phyloP scores from a whole-genome alignment of 192 early-diverging fungal species.

The Backusella westeae region DNA sequence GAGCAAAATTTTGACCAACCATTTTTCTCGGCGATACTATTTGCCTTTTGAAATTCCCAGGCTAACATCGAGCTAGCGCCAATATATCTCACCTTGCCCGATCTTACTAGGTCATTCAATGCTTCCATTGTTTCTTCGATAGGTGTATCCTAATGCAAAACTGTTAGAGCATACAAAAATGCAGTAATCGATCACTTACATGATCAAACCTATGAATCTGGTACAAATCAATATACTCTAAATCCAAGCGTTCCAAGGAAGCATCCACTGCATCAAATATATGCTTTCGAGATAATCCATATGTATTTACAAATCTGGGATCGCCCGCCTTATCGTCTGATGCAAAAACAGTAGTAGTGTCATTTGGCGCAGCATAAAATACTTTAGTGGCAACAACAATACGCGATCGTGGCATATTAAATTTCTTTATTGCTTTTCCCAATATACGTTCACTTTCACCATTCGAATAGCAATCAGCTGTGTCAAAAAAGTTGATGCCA shows the following conservation, averaged over 20 bases:
- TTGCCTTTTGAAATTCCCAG: constrained; percentile 49
- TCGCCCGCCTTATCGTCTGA: neutral
- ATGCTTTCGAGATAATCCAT: constrained; percentile 30
- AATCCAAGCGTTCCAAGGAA: constrained; percentile 24
- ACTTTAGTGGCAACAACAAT: constrained; percentile 39
- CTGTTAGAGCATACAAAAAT: neutral
- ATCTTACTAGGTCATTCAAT: constrained; percentile 37
- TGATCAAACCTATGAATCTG: constrained; percentile 44
- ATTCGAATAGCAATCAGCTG: constrained; percentile 21
- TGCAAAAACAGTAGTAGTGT: neutral
- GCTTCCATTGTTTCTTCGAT: constrained; percentile 42
- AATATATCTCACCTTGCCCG: constrained; percentile 41
- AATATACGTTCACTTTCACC: constrained; percentile 33
- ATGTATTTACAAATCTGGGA: constrained; percentile 8
- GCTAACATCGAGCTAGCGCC: constrained; percentile 36
- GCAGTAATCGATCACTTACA: neutral
- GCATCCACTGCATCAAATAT: constrained; percentile 36
- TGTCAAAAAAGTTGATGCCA: constrained; percentile 38
- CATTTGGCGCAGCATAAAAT: constrained; percentile 18
- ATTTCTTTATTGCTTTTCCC: constrained; percentile 35
- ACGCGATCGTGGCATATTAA: constrained; percentile 32
- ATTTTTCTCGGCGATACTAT: constrained; percentile 45
- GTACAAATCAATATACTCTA: constrained; percentile 54
- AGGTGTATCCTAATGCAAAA: constrained; percentile 37
- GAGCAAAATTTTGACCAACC: constrained; percentile 51